Evolutionary conservation across 106 monocot genomes (phyloP).

Genomic region (Dioscorea zingiberensis): DNA sequence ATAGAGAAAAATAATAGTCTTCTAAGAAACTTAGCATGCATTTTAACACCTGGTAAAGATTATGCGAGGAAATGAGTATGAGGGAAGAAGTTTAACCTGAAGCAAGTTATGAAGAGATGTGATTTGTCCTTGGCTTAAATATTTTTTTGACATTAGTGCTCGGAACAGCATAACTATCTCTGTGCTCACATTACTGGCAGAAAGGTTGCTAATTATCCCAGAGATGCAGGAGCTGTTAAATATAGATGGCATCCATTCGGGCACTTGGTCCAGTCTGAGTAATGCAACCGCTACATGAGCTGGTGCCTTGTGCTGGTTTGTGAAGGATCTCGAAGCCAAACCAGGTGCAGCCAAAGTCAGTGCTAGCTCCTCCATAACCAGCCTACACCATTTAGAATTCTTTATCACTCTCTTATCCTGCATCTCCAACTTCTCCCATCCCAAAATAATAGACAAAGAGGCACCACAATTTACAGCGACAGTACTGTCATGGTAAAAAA

Average conservation of each 20-base stretch:
- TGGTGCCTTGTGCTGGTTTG: slow-evolving; percentile 63
- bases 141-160: slow-evolving; percentile 43
- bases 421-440: slow-evolving; percentile 40
- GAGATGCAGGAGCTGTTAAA: slow-evolving; percentile 48
- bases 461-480: slow-evolving; percentile 55
- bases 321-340: slow-evolving; percentile 56
- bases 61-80: neutral
- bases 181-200: slow-evolving; percentile 50
- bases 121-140: slow-evolving; percentile 54
- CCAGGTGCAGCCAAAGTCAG: slow-evolving; percentile 54
- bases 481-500: slow-evolving; percentile 46
- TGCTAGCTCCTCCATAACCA: slow-evolving; percentile 71
- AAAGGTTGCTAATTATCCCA: slow-evolving; percentile 60
- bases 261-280: slow-evolving; percentile 38
- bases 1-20: neutral
- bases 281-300: slow-evolving; percentile 54
- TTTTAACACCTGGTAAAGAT: neutral
- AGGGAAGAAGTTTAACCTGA: slow-evolving; percentile 41
- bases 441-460: slow-evolving; percentile 55
- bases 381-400: slow-evolving; percentile 59
- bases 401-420: slow-evolving; percentile 31
- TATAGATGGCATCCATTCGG: slow-evolving; percentile 54
- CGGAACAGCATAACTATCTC: slow-evolving; percentile 76
- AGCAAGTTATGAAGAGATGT: slow-evolving; percentile 45
- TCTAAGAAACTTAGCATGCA: neutral